Evolutionary conservation across 129 eudicot genomes (phyloP).

Genomic region (Lonicera japonica): DNA sequence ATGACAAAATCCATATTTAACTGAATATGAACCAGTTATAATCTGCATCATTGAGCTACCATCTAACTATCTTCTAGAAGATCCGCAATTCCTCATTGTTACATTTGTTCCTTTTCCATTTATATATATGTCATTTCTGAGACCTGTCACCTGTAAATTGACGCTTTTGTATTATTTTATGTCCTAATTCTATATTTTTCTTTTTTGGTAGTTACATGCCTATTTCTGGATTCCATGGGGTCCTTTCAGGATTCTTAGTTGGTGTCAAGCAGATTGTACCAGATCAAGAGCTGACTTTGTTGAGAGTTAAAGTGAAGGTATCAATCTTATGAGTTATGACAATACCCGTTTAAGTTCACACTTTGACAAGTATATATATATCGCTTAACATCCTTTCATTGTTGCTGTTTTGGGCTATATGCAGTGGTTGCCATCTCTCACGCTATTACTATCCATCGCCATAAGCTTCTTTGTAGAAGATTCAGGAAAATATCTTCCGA

Average conservation of each 20-base stretch:
- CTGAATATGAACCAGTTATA: too few species aligned
- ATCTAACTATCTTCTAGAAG: too few species aligned
- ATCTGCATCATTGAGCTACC: too few species aligned
- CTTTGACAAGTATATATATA: neutral
- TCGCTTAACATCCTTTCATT: slow-evolving; percentile 5
- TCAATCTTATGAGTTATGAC: slow-evolving; percentile 6
- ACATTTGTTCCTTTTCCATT: too few species aligned
- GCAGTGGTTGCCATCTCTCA: slow-evolving; percentile 95
- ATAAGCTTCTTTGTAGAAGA: slow-evolving; percentile 61
- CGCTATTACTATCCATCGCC: slow-evolving; percentile 48
- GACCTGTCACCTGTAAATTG: too few species aligned
- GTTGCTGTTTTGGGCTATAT: slow-evolving; percentile 16
- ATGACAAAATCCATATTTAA: too few species aligned
- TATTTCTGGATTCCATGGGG: slow-evolving; percentile 92
- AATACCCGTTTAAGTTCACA: slow-evolving; percentile 5
- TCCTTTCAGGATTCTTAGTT: slow-evolving; percentile 79
- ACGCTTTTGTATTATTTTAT: too few species aligned
- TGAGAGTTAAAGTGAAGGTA: slow-evolving; percentile 65
- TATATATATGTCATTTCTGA: too few species aligned
- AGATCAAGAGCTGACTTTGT: slow-evolving; percentile 69
- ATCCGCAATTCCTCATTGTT: too few species aligned
- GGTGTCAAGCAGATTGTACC: slow-evolving; percentile 92
- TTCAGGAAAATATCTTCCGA: slow-evolving; percentile 70
- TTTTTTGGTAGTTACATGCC: slow-evolving; percentile 69
- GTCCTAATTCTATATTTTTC: slow-evolving; percentile 6